Evolutionary conservation across 192 early-diverging fungal species (phyloP), one percentile per base, ranked within the genome.

Genomic region (Backusella psychrophila): DNA sequence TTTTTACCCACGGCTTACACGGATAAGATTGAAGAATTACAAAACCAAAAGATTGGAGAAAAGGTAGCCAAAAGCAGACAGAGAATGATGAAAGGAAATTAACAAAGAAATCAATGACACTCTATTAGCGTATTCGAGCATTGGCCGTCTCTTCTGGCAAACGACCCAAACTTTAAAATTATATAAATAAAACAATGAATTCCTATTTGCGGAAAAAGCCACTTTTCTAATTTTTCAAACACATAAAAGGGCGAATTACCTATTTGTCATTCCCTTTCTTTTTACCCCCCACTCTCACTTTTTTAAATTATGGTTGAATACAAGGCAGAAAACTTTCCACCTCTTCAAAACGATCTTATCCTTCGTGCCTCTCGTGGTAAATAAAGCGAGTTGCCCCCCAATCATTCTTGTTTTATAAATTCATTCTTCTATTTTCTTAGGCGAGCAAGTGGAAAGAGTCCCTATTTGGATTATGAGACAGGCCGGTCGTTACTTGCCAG

Each of bases 381-480:
- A 5, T 31, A 33, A 29, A 29, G 29, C 29, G 29, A 29, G 29
- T 29, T 29, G 29, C 29, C 1, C 29, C 1, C n/a, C n/a, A n/a
- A 29, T 29, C 29, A 29, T 29, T 1, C 29, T 29, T 29, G 26
- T 9, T 66, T 76, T 11, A 17, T 39, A n/a, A 39, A 31, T 34
- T 49, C 42, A 41, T 76, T 2, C 44, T 41, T 56, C 5, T 74
- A 69, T 69, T 56, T 65, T 29, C 75, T 21, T 33, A 87, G 85
- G 92, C 53, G 88, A 94, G 84, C 73, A 84, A 77, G 85, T 94
- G 46, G 88, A 94, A 80, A 89, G 93, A 38, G 89, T 90, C 11
- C 93, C 93, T 17, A 94, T 98, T n/a, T 99, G 98, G 98, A 94
- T 97, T 82, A 98, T 98, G 97, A 88, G 98, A 56, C 98, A 99